Base-by-base conservation (phyloP, 148 eudicot genomes). In the Chenopodium suecicum region DNA sequence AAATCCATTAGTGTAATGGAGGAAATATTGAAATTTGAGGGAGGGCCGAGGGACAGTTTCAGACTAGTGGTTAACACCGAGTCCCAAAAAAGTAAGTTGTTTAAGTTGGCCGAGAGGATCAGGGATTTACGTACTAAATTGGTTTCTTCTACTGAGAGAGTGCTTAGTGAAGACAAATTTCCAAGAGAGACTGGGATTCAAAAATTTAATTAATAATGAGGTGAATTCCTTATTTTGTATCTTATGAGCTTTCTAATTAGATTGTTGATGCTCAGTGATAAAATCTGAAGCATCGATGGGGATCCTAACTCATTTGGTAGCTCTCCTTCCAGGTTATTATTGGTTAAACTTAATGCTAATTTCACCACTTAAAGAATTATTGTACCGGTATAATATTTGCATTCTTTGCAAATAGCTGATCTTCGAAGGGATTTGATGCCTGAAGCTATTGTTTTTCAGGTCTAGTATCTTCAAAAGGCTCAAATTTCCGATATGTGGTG, bases 401-500 rank as follows among this genome's bases (percentile, higher is more conserved):
- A 86, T 76, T 66, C 65, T 85, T 3, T 31, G 13, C 16, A 90
- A 44, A 20, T 54, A 71, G 27, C 88, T 85, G 0, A 86, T 64
- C 46, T 88, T 47, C 0, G 13, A 20, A 25, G 58, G 70, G 78
- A 78, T 67, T 67, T 17, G 64, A 67, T 31, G 9, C 9, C 34
- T 63, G 46, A 84, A 76, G 34, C 29, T 80, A 82, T 90, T 86
- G 80, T 79, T 46, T 41, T 25, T 56, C 20, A 86, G 86, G 63
- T 75, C 37, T 19, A 83, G 14, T 9, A 25, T 47, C 20, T 65
- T 81, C 27, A 89, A 74, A 85, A 86, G 3, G 29, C 79, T 79
- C n/a, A 90, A 56, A 76, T 86, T 86, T 7, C 90, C 87, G 22
- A 86, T 54, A 34, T 56, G 34, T 90, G 87, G 17, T 1, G 90